Evolutionary conservation across 169 alveolate species (phyloP).

Genomic region (Plasmodium sp.): DNA sequence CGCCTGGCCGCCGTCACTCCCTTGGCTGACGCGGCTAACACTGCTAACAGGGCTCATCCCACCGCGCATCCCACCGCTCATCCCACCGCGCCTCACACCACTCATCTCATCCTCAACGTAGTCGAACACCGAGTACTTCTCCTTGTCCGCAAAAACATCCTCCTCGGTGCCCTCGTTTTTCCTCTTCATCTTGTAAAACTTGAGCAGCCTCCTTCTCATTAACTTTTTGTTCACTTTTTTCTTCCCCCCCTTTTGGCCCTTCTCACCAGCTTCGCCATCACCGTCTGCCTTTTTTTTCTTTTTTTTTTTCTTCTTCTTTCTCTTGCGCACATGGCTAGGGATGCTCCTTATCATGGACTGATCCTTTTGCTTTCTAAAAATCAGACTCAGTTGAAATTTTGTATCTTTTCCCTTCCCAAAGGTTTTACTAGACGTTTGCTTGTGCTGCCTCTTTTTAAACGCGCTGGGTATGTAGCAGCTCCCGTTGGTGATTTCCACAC

Average conservation of each 20-base stretch:
- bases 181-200: constrained; percentile 65
- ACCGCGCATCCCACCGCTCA: too few species aligned
- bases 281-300: constrained; percentile 9
- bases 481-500: not conserved
- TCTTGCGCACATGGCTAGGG: constrained; percentile 61
- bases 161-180: constrained; percentile 71
- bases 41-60: not conserved
- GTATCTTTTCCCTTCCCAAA: not conserved
- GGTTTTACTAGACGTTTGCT: not conserved
- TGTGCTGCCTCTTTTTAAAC: constrained; percentile 8
- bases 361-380: constrained; percentile 71
- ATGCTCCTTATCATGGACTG: constrained; percentile 75
- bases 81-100: not conserved
- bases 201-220: constrained; percentile 50
- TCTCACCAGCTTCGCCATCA: not conserved
- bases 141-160: constrained; percentile 18
- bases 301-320: constrained; percentile 61
- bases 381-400: constrained; percentile 47
- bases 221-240: constrained; percentile 74
- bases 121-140: constrained; percentile 54
- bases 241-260: constrained; percentile 5
- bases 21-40: not conserved
- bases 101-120: constrained; percentile 44
- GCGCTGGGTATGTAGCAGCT: not conserved
- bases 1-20: not conserved